Conservation (phyloP, 306 rosid genomes). For the Arachis stenosperma region DNA sequence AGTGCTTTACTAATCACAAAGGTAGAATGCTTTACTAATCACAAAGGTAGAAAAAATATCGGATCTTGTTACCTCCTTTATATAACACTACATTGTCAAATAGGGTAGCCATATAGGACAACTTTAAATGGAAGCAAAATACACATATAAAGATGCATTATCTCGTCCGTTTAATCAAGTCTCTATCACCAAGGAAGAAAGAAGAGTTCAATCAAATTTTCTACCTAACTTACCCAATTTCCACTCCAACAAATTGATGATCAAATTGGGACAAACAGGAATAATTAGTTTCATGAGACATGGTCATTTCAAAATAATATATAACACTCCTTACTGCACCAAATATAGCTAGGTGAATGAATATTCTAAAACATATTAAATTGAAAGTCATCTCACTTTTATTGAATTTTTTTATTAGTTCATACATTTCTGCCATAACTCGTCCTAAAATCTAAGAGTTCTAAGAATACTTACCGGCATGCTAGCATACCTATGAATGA, state of each 20-base stretch:
- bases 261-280: constrained; percentile 5
- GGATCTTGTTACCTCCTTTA: constrained; percentile 44
- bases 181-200: constrained; percentile 28
- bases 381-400: neutral
- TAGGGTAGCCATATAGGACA: constrained; percentile 34
- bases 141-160: constrained; percentile 35
- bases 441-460: neutral
- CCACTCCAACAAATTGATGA: constrained; percentile 25
- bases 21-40: constrained; percentile 36
- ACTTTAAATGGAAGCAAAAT: constrained; percentile 48
- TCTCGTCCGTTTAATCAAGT: constrained; percentile 33
- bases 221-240: constrained; percentile 34
- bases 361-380: constrained; percentile 12
- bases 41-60: constrained; percentile 36
- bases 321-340: neutral
- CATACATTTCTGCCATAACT: neutral
- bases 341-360: neutral
- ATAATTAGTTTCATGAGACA: neutral
- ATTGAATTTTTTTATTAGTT: neutral
- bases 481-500: constrained; percentile 20
- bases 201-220: constrained; percentile 4
- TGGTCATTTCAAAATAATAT: neutral
- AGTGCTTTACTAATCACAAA: constrained; percentile 34
- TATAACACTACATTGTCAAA: constrained; percentile 38
- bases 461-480: constrained; percentile 32